A percentile compares a stretch with the other conserved stretches of the same genome.
Conservation (phyloP, 2,329 filamentous ascomycete species). For the Cryphonectria carpinicola region DNA sequence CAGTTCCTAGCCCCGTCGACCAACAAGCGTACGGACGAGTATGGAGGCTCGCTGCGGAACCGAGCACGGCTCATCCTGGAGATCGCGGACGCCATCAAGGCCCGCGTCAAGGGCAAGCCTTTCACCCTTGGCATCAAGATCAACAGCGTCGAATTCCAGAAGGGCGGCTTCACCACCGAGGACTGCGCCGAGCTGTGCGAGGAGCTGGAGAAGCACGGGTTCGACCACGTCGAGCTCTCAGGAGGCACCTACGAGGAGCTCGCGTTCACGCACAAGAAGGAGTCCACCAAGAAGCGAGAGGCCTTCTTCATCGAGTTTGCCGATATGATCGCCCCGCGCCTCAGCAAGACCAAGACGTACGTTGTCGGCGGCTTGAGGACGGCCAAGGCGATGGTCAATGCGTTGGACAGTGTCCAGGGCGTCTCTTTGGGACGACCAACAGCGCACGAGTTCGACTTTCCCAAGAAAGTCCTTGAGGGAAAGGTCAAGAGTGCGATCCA, state of each 20-base stretch:
- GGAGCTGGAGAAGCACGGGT: conserved; percentile 51
- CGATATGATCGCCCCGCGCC: conserved; percentile 48
- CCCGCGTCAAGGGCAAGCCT: conserved; percentile 34
- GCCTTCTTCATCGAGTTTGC: conserved; percentile 64
- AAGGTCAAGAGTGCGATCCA: conserved; percentile 53
- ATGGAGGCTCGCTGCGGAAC: conserved; percentile 50
- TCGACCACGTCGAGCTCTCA: conserved; percentile 62
- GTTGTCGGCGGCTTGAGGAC: conserved; percentile 59
- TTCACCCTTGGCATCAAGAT: conserved; percentile 61
- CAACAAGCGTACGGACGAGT: conserved; percentile 43
- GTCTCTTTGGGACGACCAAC: conserved; percentile 58
- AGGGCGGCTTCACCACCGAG: conserved; percentile 52
- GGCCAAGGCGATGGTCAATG: conserved; percentile 57
- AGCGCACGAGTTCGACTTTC: conserved; percentile 52
- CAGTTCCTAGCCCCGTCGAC: conserved; percentile 44
- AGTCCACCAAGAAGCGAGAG: conserved; percentile 58
- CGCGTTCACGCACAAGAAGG: conserved; percentile 54
- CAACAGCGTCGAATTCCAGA: conserved; percentile 61
- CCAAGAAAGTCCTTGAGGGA: conserved; percentile 49
- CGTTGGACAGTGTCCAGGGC: conserved; percentile 57
- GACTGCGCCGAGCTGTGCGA: conserved; percentile 54
- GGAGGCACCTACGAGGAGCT: conserved; percentile 62
- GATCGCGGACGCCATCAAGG: conserved; percentile 45
- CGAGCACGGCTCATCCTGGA: conserved; percentile 51
- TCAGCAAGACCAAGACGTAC: conserved; percentile 55